Base-by-base conservation (phyloP, 1,139 yeast species). In the Debaryomyces singareniensis region DNA sequence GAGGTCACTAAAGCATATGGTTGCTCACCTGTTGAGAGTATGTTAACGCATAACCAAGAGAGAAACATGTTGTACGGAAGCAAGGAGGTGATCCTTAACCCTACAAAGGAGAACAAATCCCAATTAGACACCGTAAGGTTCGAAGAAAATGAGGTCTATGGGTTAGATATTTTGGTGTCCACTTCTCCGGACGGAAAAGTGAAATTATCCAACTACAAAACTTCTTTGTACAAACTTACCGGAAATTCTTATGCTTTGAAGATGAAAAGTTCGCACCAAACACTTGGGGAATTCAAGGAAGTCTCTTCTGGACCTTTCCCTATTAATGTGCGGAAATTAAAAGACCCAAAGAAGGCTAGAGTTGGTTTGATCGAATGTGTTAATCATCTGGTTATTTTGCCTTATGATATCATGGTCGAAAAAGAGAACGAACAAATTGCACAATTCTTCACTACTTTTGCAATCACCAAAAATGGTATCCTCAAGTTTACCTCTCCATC, bases 71-170 rank as follows among this genome's bases (percentile, higher is more conserved):
- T 81, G 49, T 81, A 80, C 46, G 93, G 91, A 32, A 74, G 80
- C 44, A 80, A 82, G 67, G 85, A 82, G 55, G 69, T 83, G 49
- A 79, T 82, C 48, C 61, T 83, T 42, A 82, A 82, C 63, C 93
- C 93, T 41, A 61, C 73, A 38, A 84, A 79, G 49, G 68, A 67
- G 45, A 84, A 81, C 64, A 75, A 71, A 56, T 57, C 58, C 42
- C 80, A 72, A 51, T 71, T 79, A 53, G 82, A 76, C 39, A 66
- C 85, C 30, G 61, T 64, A 52, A 75, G 71, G 48, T 81, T 82
- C 45, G 86, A 75, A 53, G 85, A 77, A 53, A 78, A 78, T 49
- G 89, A 82, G 51, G 91, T 82, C 27, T 82, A 75, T 52, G 93
- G 91, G 30, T 64, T 82, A 45, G 93, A 82, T 49, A 69, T 82